Percentiles rank a stretch among this genome's conserved stretches.
These are phyloP conservation scores for Bassia scoparia DNA, from an alignment of 148 eudicot genomes.

Conservation along the genomic window DNA sequence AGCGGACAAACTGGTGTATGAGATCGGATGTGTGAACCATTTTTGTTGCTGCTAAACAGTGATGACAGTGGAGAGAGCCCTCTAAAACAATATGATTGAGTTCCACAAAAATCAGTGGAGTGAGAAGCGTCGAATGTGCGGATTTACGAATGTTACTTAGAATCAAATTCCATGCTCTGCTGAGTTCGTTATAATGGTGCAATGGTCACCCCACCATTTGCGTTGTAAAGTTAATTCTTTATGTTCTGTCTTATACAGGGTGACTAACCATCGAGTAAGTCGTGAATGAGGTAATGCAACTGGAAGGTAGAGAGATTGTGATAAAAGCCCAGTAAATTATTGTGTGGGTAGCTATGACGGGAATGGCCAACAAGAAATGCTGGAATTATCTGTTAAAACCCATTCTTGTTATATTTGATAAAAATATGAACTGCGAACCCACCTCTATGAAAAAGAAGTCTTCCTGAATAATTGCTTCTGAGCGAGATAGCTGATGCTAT, in stretches of 20 bases:
- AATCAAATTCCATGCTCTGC: background rate
- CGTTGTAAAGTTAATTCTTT: background rate
- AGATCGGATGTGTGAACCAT: constrained; percentile 76
- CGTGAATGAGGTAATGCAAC: constrained; percentile 83
- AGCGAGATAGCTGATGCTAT: constrained; percentile 63
- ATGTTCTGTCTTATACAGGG: constrained; percentile 43
- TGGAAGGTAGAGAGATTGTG: constrained; percentile 68
- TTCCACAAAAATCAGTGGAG: constrained; percentile 90
- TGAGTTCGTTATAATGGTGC: background rate
- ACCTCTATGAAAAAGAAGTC: constrained; percentile 86
- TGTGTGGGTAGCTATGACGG: too few relatives aligned
- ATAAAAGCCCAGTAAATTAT: constrained; percentile 89
- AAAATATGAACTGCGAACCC: constrained; percentile 67
- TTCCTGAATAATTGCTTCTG: constrained; percentile 77
- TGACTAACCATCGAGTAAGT: constrained; percentile 93
- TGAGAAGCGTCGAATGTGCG: constrained; percentile 95
- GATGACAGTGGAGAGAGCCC: constrained; percentile 95
- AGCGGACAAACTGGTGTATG: constrained; percentile 74
- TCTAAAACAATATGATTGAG: constrained; percentile 65
- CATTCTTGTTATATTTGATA: constrained; percentile 78
- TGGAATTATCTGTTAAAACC: constrained; percentile 74
- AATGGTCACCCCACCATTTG: background rate
- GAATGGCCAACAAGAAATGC: constrained; percentile 98
- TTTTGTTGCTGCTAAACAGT: constrained; percentile 91
- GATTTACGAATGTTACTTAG: constrained; percentile 81